These are phyloP conservation scores for Candida adriatica DNA, from an alignment of 805 yeast species.

Conservation along the genomic window DNA sequence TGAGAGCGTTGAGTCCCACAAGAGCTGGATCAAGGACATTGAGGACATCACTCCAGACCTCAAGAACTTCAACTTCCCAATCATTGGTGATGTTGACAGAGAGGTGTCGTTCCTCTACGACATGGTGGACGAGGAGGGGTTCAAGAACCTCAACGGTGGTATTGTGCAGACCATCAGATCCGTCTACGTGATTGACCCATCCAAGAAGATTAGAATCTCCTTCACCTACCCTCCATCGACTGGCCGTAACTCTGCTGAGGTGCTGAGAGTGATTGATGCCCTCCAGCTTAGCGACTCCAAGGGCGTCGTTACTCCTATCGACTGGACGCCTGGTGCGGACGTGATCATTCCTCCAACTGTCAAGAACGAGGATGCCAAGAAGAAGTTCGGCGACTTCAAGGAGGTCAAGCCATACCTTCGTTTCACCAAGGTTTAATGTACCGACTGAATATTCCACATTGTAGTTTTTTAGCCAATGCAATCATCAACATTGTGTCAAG, in stretches of 20 bases:
- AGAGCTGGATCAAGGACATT: slow-evolving; percentile 85
- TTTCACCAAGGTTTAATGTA: slow-evolving; percentile 39
- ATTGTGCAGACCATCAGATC: slow-evolving; percentile 85
- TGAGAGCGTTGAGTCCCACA: slow-evolving; percentile 72
- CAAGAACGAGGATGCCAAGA: slow-evolving; percentile 68
- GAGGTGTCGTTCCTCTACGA: slow-evolving; percentile 80
- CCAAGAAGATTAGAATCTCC: slow-evolving; percentile 79
- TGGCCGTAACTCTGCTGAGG: slow-evolving; percentile 92
- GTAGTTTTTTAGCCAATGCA: too few species aligned
- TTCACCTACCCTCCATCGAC: slow-evolving; percentile 89
- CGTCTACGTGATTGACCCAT: slow-evolving; percentile 86
- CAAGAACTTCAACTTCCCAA: slow-evolving; percentile 75
- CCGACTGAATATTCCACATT: too few species aligned
- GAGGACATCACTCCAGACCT: slow-evolving; percentile 71
- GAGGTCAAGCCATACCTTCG: slow-evolving; percentile 90
- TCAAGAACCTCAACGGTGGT: slow-evolving; percentile 66
- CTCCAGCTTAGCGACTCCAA: slow-evolving; percentile 77
- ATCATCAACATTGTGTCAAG: too few species aligned
- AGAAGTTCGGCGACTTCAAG: slow-evolving; percentile 79
- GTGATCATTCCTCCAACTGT: slow-evolving; percentile 89
- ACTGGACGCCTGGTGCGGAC: slow-evolving; percentile 87
- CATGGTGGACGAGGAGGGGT: slow-evolving; percentile 83
- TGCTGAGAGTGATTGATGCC: slow-evolving; percentile 83
- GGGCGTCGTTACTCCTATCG: slow-evolving; percentile 85
- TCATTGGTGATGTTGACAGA: slow-evolving; percentile 81